Conservation (phyloP, 768 basidiomycete species). For the Russula dissimulans region DNA sequence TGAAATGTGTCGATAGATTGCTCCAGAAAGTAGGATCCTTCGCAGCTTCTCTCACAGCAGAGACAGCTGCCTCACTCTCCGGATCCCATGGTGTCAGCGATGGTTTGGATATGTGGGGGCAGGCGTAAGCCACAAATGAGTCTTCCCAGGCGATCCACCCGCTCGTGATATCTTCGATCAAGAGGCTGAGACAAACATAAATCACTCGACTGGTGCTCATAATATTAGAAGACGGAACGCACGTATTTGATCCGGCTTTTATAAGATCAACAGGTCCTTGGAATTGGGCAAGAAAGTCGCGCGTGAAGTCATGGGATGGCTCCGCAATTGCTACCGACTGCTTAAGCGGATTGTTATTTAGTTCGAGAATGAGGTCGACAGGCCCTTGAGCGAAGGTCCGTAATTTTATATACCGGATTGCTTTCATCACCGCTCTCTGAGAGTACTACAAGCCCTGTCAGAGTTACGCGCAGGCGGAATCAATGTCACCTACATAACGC, state of each 20-base stretch:
- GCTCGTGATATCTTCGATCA: conserved; percentile 46
- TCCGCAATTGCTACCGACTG: conserved; percentile 37
- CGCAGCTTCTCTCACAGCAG: conserved; percentile 40
- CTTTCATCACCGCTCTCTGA: conserved; percentile 69
- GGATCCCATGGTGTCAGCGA: conserved; percentile 55
- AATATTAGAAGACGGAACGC: conserved; percentile 22
- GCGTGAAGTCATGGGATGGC: conserved; percentile 44
- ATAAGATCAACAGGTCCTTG: conserved; percentile 37
- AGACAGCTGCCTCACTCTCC: conserved; percentile 40
- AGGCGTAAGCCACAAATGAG: conserved; percentile 36
- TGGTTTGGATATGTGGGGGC: conserved; percentile 39
- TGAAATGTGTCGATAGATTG: conserved; percentile 55
- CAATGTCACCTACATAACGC: conserved; percentile 45
- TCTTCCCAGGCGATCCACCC: conserved; percentile 64
- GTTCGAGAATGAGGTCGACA: conserved; percentile 50
- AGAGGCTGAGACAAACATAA: conserved; percentile 30
- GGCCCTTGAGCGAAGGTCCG: conserved; percentile 54
- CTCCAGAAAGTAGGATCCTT: conserved; percentile 54
- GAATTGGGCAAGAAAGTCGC: conserved; percentile 47
- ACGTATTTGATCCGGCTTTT: conserved; percentile 35
- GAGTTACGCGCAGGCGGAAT: background rate
- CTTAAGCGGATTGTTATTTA: conserved; percentile 60
- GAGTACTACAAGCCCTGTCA: conserved; percentile 40
- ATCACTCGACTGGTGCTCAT: background rate
- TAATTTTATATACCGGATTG: conserved; percentile 70